These are phyloP conservation scores for Tylopilus vinaceipallidus DNA, from an alignment of 768 basidiomycete genomes.

Conservation along the genomic window DNA sequence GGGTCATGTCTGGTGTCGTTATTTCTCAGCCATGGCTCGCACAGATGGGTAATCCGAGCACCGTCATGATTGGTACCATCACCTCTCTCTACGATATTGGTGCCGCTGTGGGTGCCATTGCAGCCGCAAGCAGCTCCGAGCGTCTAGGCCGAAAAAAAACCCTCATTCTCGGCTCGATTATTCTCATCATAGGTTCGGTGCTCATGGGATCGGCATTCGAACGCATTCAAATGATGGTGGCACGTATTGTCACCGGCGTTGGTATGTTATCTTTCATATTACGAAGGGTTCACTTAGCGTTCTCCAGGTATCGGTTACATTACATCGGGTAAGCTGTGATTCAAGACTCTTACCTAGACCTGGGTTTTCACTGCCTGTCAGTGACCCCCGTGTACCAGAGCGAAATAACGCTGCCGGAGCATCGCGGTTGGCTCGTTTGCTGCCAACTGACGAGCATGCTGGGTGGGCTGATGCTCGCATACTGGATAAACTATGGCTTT, in stretches of 20 bases:
- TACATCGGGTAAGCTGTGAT: conserved; percentile 3
- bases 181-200: conserved; percentile 11
- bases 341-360: neutral
- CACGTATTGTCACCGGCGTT: conserved; percentile 6
- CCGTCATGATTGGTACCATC: conserved; percentile 16
- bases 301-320: conserved; percentile 12
- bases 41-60: conserved; percentile 15
- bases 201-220: conserved; percentile 14
- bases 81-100: conserved; percentile 19
- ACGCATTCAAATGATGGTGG: conserved; percentile 15
- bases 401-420: conserved; percentile 11
- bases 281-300: neutral
- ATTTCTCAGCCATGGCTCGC: conserved; percentile 12
- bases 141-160: conserved; percentile 12
- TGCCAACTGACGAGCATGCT: conserved; percentile 16
- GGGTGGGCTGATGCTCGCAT: conserved; percentile 11
- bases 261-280: neutral
- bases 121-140: conserved; percentile 13
- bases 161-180: conserved; percentile 5
- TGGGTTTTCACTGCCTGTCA: neutral
- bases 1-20: conserved; percentile 16
- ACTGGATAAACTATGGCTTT: conserved; percentile 16
- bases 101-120: conserved; percentile 11
- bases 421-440: conserved; percentile 14
- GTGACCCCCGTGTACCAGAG: conserved; percentile 14